Conservation (phyloP, 129 eudicot genomes). For the Rutidosis leptorrhynchoides region DNA sequence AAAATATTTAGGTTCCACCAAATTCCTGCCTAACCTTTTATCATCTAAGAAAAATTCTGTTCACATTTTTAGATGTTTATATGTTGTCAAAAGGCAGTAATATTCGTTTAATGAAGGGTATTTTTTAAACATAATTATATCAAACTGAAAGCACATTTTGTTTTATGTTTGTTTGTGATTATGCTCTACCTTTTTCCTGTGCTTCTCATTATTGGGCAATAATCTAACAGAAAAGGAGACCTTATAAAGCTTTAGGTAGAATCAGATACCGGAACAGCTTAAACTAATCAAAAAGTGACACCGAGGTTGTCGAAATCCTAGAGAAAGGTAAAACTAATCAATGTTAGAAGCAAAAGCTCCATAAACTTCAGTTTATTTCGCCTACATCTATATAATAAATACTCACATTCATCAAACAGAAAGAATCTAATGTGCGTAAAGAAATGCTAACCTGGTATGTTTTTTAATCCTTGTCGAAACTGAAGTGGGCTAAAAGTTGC, state of each 20-base stretch:
- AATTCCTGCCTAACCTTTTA: background rate
- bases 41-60: background rate
- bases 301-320: background rate
- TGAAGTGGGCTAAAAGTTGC: background rate
- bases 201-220: background rate
- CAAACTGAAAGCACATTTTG: background rate
- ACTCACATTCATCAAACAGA: background rate
- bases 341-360: constrained; percentile 1
- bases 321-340: background rate
- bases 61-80: constrained; percentile 5
- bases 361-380: background rate
- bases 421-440: background rate
- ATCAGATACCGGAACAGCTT: background rate
- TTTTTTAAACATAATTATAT: background rate
- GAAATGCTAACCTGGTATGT: background rate
- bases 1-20: background rate
- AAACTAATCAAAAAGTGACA: constrained; percentile 1
- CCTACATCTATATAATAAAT: background rate
- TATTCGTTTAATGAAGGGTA: background rate
- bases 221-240: constrained; percentile 5
- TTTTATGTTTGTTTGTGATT: background rate
- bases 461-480: background rate
- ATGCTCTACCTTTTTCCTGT: background rate
- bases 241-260: background rate
- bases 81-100: background rate